Evolutionary conservation across 257 asterid species (phyloP).

Genomic region (Dorcoceras hygrometricum): DNA sequence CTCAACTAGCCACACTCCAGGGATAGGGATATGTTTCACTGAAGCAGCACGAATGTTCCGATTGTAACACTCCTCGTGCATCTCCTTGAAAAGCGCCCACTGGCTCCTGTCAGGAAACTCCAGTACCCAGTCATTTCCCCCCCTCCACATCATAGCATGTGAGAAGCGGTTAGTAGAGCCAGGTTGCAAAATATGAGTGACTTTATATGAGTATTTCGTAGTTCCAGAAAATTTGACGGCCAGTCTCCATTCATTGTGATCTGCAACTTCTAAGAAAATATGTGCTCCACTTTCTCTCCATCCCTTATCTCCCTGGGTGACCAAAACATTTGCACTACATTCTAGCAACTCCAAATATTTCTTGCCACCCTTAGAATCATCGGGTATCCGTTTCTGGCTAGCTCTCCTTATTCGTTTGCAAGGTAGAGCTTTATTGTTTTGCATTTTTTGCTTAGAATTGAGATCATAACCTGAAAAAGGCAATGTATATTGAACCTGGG

Average conservation of each 20-base stretch:
- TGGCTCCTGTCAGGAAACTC: constrained; percentile 93
- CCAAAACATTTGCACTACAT: constrained; percentile 72
- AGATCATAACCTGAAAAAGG: constrained; percentile 62
- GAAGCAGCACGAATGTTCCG: constrained; percentile 96
- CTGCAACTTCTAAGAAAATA: constrained; percentile 65
- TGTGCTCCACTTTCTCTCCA: constrained; percentile 91
- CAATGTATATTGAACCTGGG: constrained; percentile 82
- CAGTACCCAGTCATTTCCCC: constrained; percentile 94
- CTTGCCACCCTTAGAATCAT: constrained; percentile 50
- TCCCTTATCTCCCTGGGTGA: constrained; percentile 74
- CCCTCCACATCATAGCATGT: constrained; percentile 99
- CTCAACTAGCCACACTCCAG: constrained; percentile 77
- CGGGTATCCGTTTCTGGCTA: constrained; percentile 66
- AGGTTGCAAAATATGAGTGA: constrained; percentile 70
- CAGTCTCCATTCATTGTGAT: constrained; percentile 81
- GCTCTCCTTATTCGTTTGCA: constrained; percentile 87
- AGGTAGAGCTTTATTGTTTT: constrained; percentile 57
- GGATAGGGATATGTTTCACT: constrained; percentile 89
- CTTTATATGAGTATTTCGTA: constrained; percentile 70
- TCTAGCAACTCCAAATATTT: constrained; percentile 55
- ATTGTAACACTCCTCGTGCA: constrained; percentile 88
- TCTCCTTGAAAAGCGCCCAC: constrained; percentile 90
- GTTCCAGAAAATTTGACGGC: constrained; percentile 75
- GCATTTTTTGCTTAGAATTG: constrained; percentile 46
- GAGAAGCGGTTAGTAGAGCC: constrained; percentile 89